Conservation (phyloP, 495 filamentous ascomycete species). For the Pseudoneurospora amorphoporcata region DNA sequence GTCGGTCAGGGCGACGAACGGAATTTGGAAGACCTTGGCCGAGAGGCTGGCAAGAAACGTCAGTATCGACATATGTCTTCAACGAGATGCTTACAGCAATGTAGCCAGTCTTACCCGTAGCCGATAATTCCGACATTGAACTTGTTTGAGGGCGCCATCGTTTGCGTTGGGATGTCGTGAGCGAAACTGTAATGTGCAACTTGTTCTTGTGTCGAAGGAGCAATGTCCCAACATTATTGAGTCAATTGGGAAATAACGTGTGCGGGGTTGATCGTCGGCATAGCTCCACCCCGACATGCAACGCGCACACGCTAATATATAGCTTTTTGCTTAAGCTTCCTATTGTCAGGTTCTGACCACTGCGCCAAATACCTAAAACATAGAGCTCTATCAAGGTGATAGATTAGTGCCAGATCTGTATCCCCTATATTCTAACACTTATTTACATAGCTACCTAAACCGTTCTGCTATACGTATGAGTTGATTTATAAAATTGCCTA, state of each 20-base stretch:
- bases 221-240: neutral
- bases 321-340: too few species aligned
- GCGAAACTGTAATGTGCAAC: neutral
- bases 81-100: neutral
- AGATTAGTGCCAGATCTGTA: too few species aligned
- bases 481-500: too few species aligned
- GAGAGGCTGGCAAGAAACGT: conserved; percentile 46
- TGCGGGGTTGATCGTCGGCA: neutral
- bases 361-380: too few species aligned
- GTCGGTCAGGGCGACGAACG: conserved; percentile 59
- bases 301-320: too few species aligned
- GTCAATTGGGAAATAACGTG: neutral
- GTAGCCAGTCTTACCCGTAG: conserved; percentile 34
- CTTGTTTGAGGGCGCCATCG: conserved; percentile 17
- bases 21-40: conserved; percentile 85
- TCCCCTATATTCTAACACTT: too few species aligned
- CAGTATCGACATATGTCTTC: neutral
- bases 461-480: too few species aligned
- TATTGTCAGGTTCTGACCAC: too few species aligned
- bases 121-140: conserved; percentile 46
- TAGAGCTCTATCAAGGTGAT: too few species aligned
- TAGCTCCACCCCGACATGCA: neutral
- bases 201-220: neutral
- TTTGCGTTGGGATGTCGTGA: neutral
- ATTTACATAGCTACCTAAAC: neutral